Base-by-base conservation (phyloP, 2,329 filamentous ascomycete species). In the Ophiostoma ulmi region DNA sequence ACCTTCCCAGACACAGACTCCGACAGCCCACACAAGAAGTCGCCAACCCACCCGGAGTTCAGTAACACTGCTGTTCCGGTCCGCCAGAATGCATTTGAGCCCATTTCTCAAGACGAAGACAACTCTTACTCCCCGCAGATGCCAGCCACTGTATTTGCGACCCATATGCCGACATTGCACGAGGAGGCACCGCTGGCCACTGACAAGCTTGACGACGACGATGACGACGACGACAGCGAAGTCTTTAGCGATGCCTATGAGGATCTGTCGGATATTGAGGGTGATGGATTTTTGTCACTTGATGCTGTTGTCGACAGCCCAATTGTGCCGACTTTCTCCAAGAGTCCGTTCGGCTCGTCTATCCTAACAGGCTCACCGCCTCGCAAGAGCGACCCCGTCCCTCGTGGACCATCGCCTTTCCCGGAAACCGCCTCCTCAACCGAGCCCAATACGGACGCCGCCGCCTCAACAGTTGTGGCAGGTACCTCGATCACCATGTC, bases 231-330 rank as follows among this genome's bases (percentile, higher is more conserved):
- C 26, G 73, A 72, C 17, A 70, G 39, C 68, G 89, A 86, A 72
- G 84, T 91, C 35, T 94, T 92, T 77, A 92, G 89, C 74, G 91
- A 94, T 78, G 91, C 91, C 0, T 90, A 90, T 70, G 91, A 94
- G 78, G 90, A 93, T 72, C 80, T 90, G 0, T 87, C 86, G 0
- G 88, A 92, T 17, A 76, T 83, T 4, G 88, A 90, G 55, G 85
- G 85, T 1, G 86, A 86, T 66, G 91, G 89, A 0, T 94, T 92
- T 75, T 83, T 88, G 76, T 93, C 90, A 5, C 82, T 94, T 8
- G 85, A 93, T 78, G 91, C 91, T 13, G 86, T 93, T 10, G 84
- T 92, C 1, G 86, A 89, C 26, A 87, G 84, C 66, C 87, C 90
- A 3, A 75, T 82, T 1, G 73, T 76, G 69, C 73, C 77, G 44